Evolutionary conservation across 1,139 yeast species (phyloP).

Genomic region (Magnusiomyces sp.): DNA sequence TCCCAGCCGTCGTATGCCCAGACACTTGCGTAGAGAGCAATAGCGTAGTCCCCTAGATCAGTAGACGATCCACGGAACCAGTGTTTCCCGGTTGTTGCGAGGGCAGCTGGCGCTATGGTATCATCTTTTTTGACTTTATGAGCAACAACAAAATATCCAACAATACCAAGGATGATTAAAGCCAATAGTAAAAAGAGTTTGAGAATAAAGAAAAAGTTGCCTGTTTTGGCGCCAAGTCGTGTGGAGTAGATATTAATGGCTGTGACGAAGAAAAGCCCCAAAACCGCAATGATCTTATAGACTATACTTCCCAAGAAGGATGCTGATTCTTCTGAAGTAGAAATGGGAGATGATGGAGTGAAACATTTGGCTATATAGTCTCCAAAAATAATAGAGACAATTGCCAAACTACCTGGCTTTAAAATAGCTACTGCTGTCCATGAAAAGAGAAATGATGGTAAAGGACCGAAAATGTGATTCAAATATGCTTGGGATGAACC

Average conservation of each 20-base stretch:
- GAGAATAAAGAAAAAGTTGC: conserved; percentile 31
- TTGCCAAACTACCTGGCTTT: conserved; percentile 38
- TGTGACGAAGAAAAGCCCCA: conserved; percentile 26
- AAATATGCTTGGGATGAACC: conserved; percentile 38
- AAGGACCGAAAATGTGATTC: conserved; percentile 34
- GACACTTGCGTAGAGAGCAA: conserved; percentile 36
- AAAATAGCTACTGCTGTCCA: conserved; percentile 35
- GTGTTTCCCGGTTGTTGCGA: conserved; percentile 15
- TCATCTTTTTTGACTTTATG: conserved; percentile 23
- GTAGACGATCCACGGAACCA: conserved; percentile 27
- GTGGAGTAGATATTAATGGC: conserved; percentile 30
- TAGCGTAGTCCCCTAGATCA: conserved; percentile 30
- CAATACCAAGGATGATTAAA: conserved; percentile 30
- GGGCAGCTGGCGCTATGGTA: conserved; percentile 6
- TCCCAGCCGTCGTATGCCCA: conserved; percentile 44
- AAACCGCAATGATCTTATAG: conserved; percentile 29
- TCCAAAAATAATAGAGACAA: conserved; percentile 35
- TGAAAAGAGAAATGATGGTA: conserved; percentile 34
- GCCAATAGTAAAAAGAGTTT: conserved; percentile 30
- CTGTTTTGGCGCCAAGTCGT: conserved; percentile 31
- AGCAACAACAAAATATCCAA: conserved; percentile 19
- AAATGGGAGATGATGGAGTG: not conserved
- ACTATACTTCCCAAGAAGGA: conserved; percentile 5
- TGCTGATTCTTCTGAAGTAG: not conserved
- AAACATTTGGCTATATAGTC: conserved; percentile 31